Percentiles rank a stretch among this genome's conserved stretches.
phyloP scores from a whole-genome alignment of 2,329 filamentous ascomycete species.

The Fusarium citri region DNA sequence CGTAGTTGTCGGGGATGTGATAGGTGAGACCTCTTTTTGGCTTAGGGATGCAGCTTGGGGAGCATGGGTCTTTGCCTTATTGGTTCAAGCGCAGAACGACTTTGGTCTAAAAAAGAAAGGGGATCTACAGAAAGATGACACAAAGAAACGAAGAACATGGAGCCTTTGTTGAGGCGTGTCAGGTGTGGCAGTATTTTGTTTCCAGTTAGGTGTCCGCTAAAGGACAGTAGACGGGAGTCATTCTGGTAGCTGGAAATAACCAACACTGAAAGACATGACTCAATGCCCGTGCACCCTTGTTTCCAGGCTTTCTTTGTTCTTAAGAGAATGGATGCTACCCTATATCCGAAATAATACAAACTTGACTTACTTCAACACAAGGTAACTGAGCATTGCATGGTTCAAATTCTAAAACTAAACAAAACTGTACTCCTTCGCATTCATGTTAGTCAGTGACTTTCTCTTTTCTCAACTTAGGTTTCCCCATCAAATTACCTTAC shows the following conservation, averaged over 20 bases:
- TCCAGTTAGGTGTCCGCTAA: background rate
- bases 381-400: background rate
- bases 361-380: background rate
- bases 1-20: constrained; percentile 25
- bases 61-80: constrained; percentile 7
- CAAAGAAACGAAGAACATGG: background rate
- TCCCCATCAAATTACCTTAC: background rate
- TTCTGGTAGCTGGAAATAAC: background rate
- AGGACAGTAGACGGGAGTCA: background rate
- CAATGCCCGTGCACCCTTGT: constrained; percentile 26
- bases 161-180: too few relatives aligned
- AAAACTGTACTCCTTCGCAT: background rate
- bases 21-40: constrained; percentile 17
- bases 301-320: background rate
- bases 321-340: background rate
- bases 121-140: background rate
- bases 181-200: background rate
- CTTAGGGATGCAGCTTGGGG: constrained; percentile 11
- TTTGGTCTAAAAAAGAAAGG: background rate
- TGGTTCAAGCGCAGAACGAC: constrained; percentile 3
- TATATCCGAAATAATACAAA: background rate
- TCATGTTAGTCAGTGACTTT: background rate
- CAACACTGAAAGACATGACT: constrained; percentile 8
- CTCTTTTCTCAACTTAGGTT: background rate
- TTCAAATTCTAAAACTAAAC: background rate